Evolutionary conservation across 371 early-diverging fungal genomes (phyloP).

Genomic region (Capniomyces stellatus): DNA sequence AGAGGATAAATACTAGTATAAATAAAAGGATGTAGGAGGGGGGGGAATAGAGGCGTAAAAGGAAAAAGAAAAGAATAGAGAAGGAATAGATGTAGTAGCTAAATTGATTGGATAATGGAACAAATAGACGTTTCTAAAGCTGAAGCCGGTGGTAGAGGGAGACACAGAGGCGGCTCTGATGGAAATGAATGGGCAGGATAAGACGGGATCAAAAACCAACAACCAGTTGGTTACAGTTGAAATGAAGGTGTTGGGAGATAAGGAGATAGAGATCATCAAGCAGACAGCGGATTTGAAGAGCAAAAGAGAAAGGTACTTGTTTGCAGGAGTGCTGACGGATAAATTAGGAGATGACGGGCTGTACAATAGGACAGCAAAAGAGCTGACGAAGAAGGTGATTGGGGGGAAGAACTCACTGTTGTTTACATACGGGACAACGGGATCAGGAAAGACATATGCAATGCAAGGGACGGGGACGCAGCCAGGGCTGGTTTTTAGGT

Average conservation of each 20-base stretch:
- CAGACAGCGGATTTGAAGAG: conserved; percentile 22
- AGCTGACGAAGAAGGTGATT: conserved; percentile 28
- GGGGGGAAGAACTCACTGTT: conserved; percentile 40
- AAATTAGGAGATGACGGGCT: conserved; percentile 30
- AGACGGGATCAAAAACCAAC: conserved; percentile 24
- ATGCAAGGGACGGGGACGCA: conserved; percentile 35
- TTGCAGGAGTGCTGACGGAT: conserved; percentile 39
- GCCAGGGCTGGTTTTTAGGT: conserved; percentile 40
- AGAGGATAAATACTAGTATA: not conserved
- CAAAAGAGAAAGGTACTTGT: conserved; percentile 36
- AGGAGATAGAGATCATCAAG: conserved; percentile 26
- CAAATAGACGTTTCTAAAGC: conserved; percentile 7
- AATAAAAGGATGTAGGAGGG: no score
- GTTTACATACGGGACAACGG: conserved; percentile 62
- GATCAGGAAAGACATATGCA: conserved; percentile 65
- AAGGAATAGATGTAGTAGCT: no score
- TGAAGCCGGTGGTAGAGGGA: conserved; percentile 10
- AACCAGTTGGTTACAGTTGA: conserved; percentile 14
- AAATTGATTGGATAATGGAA: not conserved
- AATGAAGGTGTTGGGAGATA: conserved; percentile 30
- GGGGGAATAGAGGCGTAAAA: no score
- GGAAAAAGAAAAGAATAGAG: no score
- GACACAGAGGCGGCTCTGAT: conserved; percentile 4
- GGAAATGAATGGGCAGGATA: conserved; percentile 15
- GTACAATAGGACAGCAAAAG: conserved; percentile 38